phyloP scores from a whole-genome alignment of 768 basidiomycete species.

The Phylloporus rhodoxanthus region DNA sequence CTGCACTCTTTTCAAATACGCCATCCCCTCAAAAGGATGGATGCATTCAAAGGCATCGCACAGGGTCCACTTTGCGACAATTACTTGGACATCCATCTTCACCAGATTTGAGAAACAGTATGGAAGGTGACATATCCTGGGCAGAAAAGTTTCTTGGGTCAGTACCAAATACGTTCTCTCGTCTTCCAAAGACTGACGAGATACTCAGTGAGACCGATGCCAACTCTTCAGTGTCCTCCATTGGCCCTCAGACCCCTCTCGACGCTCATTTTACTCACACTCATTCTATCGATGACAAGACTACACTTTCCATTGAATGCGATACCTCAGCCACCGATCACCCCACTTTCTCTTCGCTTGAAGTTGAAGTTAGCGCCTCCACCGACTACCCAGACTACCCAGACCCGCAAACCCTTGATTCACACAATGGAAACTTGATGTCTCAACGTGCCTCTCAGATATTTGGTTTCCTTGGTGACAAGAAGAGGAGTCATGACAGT shows the following conservation, averaged over 20 bases:
- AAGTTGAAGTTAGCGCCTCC: slow-evolving; percentile 61
- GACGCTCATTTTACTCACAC: slow-evolving; percentile 36
- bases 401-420: slow-evolving; percentile 11
- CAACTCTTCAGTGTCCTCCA: slow-evolving; percentile 41
- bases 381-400: slow-evolving; percentile 31
- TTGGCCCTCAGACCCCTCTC: slow-evolving; percentile 49
- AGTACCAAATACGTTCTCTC: slow-evolving; percentile 13
- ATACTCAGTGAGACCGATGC: slow-evolving; percentile 40
- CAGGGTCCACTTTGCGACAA: slow-evolving; percentile 69
- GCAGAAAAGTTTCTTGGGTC: slow-evolving; percentile 71
- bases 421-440: slow-evolving; percentile 40
- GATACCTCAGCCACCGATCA: slow-evolving; percentile 36
- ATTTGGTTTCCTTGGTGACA: slow-evolving; percentile 62
- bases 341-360: slow-evolving; percentile 60
- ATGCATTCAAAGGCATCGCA: slow-evolving; percentile 51
- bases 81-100: slow-evolving; percentile 53
- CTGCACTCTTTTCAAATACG: slow-evolving; percentile 61
- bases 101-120: slow-evolving; percentile 27
- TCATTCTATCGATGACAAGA: slow-evolving; percentile 32
- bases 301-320: slow-evolving; percentile 42
- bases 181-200: slow-evolving; percentile 8
- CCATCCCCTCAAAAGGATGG: slow-evolving; percentile 33
- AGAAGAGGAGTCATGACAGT: slow-evolving; percentile 36
- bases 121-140: slow-evolving; percentile 79
- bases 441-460: slow-evolving; percentile 70